A percentile compares a stretch with the other conserved stretches of the same genome.
These are phyloP conservation scores for Ganoderma resinaceum DNA, from an alignment of 1,284 basidiomycete species.

Conservation along the genomic window DNA sequence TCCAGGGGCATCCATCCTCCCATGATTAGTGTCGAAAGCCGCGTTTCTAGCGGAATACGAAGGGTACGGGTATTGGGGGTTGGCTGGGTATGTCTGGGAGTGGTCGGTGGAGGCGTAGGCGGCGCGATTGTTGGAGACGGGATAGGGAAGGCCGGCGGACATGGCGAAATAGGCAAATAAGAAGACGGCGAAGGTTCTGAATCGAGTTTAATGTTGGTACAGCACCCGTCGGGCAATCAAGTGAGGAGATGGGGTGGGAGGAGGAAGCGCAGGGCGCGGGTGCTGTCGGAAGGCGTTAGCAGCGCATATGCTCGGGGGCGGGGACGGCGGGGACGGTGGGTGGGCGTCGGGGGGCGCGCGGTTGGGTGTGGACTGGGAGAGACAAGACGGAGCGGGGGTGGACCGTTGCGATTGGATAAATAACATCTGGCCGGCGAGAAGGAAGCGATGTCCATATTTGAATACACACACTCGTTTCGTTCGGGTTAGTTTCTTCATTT, in stretches of 20 bases:
- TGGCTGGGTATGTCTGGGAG: slow-evolving; percentile 19
- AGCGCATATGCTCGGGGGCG: slow-evolving; percentile 10
- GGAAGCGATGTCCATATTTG: slow-evolving; percentile 34
- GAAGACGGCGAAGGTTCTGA: slow-evolving; percentile 12
- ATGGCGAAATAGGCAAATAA: slow-evolving; percentile 20
- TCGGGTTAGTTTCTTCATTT: slow-evolving; percentile 30
- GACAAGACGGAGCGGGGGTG: slow-evolving; percentile 25
- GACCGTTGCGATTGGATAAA: slow-evolving; percentile 30
- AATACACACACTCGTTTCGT: slow-evolving; percentile 28
- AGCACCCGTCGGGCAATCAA: slow-evolving; percentile 27
- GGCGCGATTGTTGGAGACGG: slow-evolving; percentile 32
- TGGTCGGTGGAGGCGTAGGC: slow-evolving; percentile 25
- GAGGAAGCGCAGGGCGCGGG: slow-evolving; percentile 23
- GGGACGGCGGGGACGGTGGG: slow-evolving; percentile 1
- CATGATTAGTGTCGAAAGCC: slow-evolving; percentile 24
- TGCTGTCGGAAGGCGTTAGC: slow-evolving; percentile 26
- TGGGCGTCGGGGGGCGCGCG: slow-evolving; percentile 1
- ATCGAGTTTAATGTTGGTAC: slow-evolving; percentile 26
- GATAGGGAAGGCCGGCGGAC: slow-evolving; percentile 32
- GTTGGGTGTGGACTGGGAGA: slow-evolving; percentile 24
- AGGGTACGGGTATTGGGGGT: slow-evolving; percentile 23
- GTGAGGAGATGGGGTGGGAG: slow-evolving; percentile 22
- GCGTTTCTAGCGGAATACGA: slow-evolving; percentile 19
- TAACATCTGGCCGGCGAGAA: slow-evolving; percentile 32
- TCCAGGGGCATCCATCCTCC: slow-evolving; percentile 21